Base-by-base conservation (phyloP, 1,284 basidiomycete genomes). In the Ustilago esculenta region DNA sequence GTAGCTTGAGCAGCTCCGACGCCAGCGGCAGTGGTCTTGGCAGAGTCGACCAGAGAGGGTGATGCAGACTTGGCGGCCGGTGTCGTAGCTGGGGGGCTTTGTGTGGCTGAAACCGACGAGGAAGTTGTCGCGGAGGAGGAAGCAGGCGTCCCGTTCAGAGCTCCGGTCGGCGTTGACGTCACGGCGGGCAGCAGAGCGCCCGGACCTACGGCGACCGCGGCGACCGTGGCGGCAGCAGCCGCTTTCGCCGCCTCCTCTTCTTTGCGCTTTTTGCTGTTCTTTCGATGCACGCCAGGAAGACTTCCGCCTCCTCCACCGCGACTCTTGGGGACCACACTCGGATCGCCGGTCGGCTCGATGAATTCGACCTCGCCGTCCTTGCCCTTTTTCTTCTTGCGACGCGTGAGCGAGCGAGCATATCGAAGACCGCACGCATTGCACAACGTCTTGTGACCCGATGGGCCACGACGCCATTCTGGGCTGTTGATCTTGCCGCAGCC, bases 391-490 rank as follows among this genome's bases (percentile, higher is more conserved):
- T 76, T 79, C 53, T 67, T 69, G 17, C 60, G 58, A 3, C 76
- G 69, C 4, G 72, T 61, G 18, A 79, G 55, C 8, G 77, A 77
- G 21, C 80, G 75, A 5, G 77, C 70, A 41, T 78, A 81, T 17
- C 80, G 72, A 15, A 81, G 61, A 3, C 80, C 80, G 40, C 80
- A 81, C 0, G 80, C 80, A 27, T 81, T 81, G 67, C 79, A 81
- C 4, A 80, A 65, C 27, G 75, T 78, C 57, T 81, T 81, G 58
- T 76, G 72, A 5, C 80, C 80, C 4, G 74, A 65, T 1, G 80
- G 80, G 2, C 80, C 80, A 82, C 95, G 93, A 76, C 94, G 86
- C 94, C 94, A 97, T 82, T 97, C 94, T 0, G 94, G 94, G 73
- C 90, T 92, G 48, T 89, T 88, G 12, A 88, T 67, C 41, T 76